Percentiles rank a stretch among this genome's conserved stretches.
phyloP scores from a whole-genome alignment of 73 alveolate species.

The Paramecium primaurelia region DNA sequence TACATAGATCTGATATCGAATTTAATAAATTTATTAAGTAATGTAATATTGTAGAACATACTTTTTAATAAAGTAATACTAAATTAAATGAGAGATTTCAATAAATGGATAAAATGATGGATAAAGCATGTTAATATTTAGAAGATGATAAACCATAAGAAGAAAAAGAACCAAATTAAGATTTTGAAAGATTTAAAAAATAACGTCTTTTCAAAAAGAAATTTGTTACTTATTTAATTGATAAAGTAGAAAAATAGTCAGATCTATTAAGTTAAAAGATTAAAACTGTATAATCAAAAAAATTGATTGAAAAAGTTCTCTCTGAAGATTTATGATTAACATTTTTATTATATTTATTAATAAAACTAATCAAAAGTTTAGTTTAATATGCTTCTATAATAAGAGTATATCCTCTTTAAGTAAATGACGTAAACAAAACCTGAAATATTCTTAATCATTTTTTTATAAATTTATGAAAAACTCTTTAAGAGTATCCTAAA shows the following conservation, averaged over 20 bases:
- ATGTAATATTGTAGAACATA: neutral
- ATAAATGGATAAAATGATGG: neutral
- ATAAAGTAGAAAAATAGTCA: constrained; percentile 21
- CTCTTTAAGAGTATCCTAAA: constrained; percentile 71
- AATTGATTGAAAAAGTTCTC: neutral
- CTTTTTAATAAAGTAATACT: neutral
- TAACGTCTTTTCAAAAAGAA: constrained; percentile 5
- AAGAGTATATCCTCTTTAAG: constrained; percentile 85
- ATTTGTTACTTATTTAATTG: neutral
- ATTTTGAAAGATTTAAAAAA: constrained; percentile 11
- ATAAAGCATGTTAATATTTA: neutral
- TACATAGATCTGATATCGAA: neutral
- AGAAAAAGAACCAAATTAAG: constrained; percentile 8
- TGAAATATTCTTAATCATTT: constrained; percentile 78
- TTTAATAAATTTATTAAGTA: neutral
- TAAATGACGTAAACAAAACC: constrained; percentile 81
- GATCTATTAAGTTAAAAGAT: constrained; percentile 21
- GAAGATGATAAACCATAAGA: neutral
- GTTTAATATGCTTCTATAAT: constrained; percentile 69
- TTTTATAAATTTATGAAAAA: constrained; percentile 70
- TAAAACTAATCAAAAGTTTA: constrained; percentile 13
- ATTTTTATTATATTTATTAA: neutral
- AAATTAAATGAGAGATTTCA: neutral
- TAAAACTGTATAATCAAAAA: neutral
- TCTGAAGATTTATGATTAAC: neutral